Evolutionary conservation across 2,329 filamentous ascomycete genomes (phyloP), one percentile per base, ranked within the genome.

Genomic region (Aspergillus felis): DNA sequence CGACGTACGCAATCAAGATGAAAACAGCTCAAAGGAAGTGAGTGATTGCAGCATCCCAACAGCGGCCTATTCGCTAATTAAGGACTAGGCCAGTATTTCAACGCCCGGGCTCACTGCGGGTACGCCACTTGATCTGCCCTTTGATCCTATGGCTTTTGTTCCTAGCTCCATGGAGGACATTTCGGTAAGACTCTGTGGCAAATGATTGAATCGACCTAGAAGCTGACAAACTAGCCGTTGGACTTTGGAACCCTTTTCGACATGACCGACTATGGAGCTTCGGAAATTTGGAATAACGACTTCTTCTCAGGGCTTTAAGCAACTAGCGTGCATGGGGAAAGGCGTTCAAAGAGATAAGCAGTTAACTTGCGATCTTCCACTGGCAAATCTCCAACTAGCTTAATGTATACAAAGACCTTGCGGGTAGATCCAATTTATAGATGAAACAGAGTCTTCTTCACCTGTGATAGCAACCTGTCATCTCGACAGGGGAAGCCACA

Each of bases 191-290:
- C 29, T 35, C 22, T 22, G 28, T 8, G 12, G 12, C 12, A 24
- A 5, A 6, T 22, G 14, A 46, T 35, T 20, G 20, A 27, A 32
- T 9, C 27, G 32, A 53, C 29, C 28, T 64, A 67, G 52, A 3
- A 8, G 50, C 50, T 51, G 25, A 54, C 32, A 12, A 10, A 8
- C 3, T 50, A 72, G 69, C 60, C 71, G 20, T 57, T 71, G 29
- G 71, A 71, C 50, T 58, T 72, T 47, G 68, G 65, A 3, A 68
- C 61, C n/a, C 65, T 71, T 55, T 67, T 72, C 47, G 70, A 72
- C 41, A 57, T 62, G 4, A 53, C 64, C 1, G 68, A 73, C 50
- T 61, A 65, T 17, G 63, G 61, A 6, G 60, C 63, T 9, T 63
- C 62, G 4, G 69, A 66, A 24, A 27, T 68, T 7, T 72, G 69